Evolutionary conservation across 805 yeast genomes (phyloP).

Genomic region (Sugiyamaella americana): DNA sequence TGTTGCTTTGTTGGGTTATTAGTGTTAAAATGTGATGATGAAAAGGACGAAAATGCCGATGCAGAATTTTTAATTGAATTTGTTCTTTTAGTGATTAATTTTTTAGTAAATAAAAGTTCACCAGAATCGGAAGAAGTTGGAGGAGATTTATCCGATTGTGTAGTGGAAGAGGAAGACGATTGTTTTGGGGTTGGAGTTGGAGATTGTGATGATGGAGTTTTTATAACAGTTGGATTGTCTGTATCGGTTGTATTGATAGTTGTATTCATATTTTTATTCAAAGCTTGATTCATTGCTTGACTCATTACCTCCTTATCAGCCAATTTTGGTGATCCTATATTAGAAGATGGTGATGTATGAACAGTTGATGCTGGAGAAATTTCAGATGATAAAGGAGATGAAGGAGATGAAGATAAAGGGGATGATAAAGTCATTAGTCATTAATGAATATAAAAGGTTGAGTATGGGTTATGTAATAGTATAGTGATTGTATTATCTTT

Average conservation of each 20-base stretch:
- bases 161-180: not conserved
- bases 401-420: not conserved
- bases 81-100: not conserved
- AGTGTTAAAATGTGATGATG: not conserved
- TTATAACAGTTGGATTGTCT: not conserved
- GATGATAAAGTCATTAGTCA: not conserved
- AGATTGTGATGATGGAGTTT: not conserved
- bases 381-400: not conserved
- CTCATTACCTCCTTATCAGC: not conserved
- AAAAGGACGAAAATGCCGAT: slow-evolving; percentile 20
- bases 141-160: not conserved
- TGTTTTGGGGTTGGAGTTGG: not conserved
- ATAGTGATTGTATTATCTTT: too few relatives aligned
- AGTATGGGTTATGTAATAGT: too few relatives aligned
- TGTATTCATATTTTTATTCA: too few relatives aligned
- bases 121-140: not conserved
- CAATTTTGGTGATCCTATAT: not conserved
- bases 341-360: slow-evolving; percentile 1
- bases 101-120: not conserved
- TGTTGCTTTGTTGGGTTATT: not conserved
- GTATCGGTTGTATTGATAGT: not conserved
- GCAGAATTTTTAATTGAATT: not conserved
- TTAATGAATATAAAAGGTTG: not conserved
- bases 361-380: not conserved
- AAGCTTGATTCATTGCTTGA: too few relatives aligned